phyloP scores from a whole-genome alignment of 2,329 filamentous ascomycete genomes.

The Monilinia vaccinii-corymbosi region DNA sequence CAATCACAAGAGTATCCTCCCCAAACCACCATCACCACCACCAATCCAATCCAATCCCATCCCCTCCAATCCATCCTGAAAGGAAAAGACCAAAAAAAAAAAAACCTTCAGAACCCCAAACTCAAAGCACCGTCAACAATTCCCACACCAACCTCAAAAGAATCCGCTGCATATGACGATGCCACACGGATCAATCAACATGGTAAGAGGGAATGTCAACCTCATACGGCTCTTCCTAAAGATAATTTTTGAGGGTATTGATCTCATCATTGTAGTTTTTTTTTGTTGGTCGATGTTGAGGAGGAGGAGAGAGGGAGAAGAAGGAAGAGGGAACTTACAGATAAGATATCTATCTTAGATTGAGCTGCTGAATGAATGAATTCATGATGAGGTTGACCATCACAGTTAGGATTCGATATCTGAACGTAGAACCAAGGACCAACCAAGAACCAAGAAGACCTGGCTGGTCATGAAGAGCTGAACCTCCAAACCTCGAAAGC shows the following conservation, averaged over 20 bases:
- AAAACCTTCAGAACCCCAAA: constrained; percentile 22
- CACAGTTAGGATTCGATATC: too few species aligned
- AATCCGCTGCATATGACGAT: constrained; percentile 27
- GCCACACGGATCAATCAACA: constrained; percentile 14
- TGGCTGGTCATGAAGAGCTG: too few species aligned
- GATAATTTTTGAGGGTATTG: constrained; percentile 21
- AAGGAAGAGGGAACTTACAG: not conserved
- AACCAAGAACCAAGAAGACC: too few species aligned
- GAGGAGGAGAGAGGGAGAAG: not conserved
- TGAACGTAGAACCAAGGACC: too few species aligned
- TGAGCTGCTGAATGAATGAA: too few species aligned
- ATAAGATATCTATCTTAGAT: too few species aligned
- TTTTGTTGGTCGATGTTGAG: not conserved
- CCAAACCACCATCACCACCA: constrained; percentile 1
- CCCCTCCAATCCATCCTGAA: not conserved
- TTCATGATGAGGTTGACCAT: too few species aligned
- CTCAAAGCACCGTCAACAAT: constrained; percentile 27
- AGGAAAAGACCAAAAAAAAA: not conserved
- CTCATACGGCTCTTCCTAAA: constrained; percentile 29
- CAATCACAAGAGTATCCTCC: not conserved
- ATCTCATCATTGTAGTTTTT: constrained; percentile 26
- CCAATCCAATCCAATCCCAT: too few species aligned
- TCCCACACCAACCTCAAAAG: constrained; percentile 10
- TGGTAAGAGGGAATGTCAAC: constrained; percentile 16
- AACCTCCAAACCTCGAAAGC: too few species aligned